Conservation (phyloP, 2,329 filamentous ascomycete species). For the Penicillium concentricum region DNA sequence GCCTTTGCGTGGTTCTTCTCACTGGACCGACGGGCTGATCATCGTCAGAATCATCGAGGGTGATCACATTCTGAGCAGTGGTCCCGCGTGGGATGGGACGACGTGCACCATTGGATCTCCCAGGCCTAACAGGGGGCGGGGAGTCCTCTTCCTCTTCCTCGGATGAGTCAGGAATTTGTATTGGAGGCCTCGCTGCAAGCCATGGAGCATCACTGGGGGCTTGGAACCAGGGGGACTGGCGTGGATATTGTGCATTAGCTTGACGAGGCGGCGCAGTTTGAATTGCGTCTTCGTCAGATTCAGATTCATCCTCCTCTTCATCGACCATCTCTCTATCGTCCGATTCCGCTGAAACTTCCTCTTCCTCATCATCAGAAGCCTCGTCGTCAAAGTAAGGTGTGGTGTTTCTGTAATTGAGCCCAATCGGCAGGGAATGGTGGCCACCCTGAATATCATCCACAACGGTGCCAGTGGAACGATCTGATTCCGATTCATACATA, state of each 20-base stretch:
- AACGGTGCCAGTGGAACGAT: slow-evolving; percentile 37
- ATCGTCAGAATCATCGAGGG: slow-evolving; percentile 25
- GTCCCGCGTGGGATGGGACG: slow-evolving; percentile 7
- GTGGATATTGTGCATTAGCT: neutral
- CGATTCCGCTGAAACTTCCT: neutral
- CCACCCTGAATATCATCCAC: slow-evolving; percentile 22
- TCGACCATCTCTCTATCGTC: slow-evolving; percentile 19
- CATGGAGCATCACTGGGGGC: slow-evolving; percentile 1
- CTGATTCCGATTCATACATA: slow-evolving; percentile 28
- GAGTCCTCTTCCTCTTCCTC: neutral
- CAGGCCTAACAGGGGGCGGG: slow-evolving; percentile 6
- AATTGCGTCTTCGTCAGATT: neutral
- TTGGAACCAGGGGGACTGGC: neutral
- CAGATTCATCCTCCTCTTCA: slow-evolving; percentile 2
- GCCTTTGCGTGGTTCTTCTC: slow-evolving; percentile 20
- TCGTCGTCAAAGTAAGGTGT: slow-evolving; percentile 5
- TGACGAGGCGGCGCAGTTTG: neutral
- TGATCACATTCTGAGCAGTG: slow-evolving; percentile 16
- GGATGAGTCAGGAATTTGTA: neutral
- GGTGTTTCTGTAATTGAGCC: slow-evolving; percentile 6
- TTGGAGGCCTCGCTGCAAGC: neutral
- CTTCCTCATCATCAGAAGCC: slow-evolving; percentile 11
- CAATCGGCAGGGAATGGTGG: slow-evolving; percentile 3
- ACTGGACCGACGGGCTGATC: slow-evolving; percentile 25
- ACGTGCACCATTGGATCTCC: neutral